A percentile compares a stretch with the other conserved stretches of the same genome.
phyloP scores from a whole-genome alignment of 495 filamentous ascomycete genomes.

The Penicillium manginii region DNA sequence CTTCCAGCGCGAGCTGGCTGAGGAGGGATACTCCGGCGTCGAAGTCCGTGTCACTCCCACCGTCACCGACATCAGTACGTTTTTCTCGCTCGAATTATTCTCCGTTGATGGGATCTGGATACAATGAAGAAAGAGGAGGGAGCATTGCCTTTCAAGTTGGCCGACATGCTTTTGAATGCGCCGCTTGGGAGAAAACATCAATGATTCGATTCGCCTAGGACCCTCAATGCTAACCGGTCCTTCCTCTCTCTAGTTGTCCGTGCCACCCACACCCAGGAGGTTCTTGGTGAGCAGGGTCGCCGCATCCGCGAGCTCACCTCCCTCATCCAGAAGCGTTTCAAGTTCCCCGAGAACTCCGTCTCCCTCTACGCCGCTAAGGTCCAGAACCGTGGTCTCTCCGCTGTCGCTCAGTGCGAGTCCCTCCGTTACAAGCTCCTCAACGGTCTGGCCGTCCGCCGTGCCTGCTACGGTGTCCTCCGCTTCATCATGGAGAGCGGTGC shows the following conservation, averaged over 20 bases:
- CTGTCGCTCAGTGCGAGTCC: slow-evolving; percentile 99
- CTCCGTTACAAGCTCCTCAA: slow-evolving; percentile 99
- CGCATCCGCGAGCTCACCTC: slow-evolving; percentile 99
- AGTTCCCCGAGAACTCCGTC: slow-evolving; percentile 99
- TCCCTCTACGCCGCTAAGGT: slow-evolving; percentile 99
- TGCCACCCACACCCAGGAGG: slow-evolving; percentile 99
- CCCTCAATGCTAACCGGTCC: slow-evolving; percentile 41
- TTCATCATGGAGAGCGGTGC: slow-evolving; percentile 99
- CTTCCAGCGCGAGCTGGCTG: slow-evolving; percentile 99
- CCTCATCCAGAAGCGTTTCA: slow-evolving; percentile 99
- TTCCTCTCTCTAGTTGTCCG: slow-evolving; percentile 73
- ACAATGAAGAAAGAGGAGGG: slow-evolving; percentile 17
- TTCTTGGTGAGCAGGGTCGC: slow-evolving; percentile 98
- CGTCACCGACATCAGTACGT: slow-evolving; percentile 96
- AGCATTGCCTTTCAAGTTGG: neutral
- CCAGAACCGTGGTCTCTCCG: slow-evolving; percentile 98
- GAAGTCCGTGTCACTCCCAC: slow-evolving; percentile 99
- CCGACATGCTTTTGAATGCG: slow-evolving; percentile 17
- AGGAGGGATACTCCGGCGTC: slow-evolving; percentile 99
- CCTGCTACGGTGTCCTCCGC: slow-evolving; percentile 98
- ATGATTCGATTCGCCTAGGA: neutral
- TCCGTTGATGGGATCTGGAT: slow-evolving; percentile 18
- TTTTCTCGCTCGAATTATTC: slow-evolving; percentile 24
- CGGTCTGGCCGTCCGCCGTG: slow-evolving; percentile 94
- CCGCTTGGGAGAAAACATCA: slow-evolving; percentile 9